phyloP scores from a whole-genome alignment of 2,329 filamentous ascomycete species.

The Ophiostoma quercus region DNA sequence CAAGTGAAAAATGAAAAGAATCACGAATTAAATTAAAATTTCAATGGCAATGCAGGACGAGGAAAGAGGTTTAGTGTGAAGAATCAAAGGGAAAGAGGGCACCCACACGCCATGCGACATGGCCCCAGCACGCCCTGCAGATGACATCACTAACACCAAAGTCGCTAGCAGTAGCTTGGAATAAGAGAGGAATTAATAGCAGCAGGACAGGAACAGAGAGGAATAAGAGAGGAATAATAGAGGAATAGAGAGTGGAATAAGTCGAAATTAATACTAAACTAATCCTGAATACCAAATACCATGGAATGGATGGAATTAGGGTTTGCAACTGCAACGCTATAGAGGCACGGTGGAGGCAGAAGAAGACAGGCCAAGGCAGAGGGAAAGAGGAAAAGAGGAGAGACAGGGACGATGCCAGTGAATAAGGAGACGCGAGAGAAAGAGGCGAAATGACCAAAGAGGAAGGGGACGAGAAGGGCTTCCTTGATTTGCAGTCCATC shows the following conservation, averaged over 20 bases:
- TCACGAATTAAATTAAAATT: background rate
- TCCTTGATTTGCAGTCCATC: background rate
- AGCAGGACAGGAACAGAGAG: background rate
- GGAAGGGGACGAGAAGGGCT: background rate
- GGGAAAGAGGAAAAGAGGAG: no score
- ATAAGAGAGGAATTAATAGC: background rate
- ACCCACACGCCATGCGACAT: constrained; percentile 14
- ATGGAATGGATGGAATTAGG: constrained; percentile 11
- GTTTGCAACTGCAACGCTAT: constrained; percentile 15
- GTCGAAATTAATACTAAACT: background rate
- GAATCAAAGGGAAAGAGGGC: background rate
- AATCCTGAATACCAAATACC: background rate
- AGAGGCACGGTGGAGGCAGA: background rate
- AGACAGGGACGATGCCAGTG: background rate
- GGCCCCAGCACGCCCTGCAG: constrained; percentile 17
- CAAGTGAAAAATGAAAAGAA: background rate
- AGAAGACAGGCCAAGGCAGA: background rate
- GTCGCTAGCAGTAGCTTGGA: background rate
- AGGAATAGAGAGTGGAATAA: constrained; percentile 7
- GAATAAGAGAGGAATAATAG: background rate
- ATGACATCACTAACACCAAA: constrained; percentile 21
- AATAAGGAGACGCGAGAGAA: background rate
- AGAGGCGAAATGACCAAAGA: background rate
- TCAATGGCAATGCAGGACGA: background rate
- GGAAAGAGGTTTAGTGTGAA: background rate